These are phyloP conservation scores for Ceratocystis ficicola DNA, from an alignment of 2,329 filamentous ascomycete genomes.

Conservation along the genomic window DNA sequence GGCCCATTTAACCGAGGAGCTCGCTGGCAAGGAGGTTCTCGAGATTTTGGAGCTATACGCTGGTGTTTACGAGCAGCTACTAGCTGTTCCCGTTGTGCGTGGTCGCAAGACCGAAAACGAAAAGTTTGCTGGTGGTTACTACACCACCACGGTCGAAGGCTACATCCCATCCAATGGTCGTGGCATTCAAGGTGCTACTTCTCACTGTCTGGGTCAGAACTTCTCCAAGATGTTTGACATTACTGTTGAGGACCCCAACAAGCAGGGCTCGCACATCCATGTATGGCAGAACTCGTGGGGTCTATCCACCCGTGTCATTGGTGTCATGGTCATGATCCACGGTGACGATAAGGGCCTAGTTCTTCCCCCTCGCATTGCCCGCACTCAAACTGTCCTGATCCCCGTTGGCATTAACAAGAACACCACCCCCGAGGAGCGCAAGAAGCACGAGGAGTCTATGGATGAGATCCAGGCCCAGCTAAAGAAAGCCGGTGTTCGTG, in stretches of 20 bases:
- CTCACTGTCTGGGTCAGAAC: constrained; percentile 90
- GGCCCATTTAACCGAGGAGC: constrained; percentile 73
- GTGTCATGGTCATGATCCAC: constrained; percentile 98
- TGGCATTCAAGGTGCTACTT: constrained; percentile 92
- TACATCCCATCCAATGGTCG: constrained; percentile 93
- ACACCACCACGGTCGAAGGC: constrained; percentile 92
- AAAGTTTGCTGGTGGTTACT: constrained; percentile 93
- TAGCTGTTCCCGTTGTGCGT: constrained; percentile 88
- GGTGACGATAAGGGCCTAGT: constrained; percentile 92
- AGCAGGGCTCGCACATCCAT: constrained; percentile 67
- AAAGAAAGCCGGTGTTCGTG: constrained; percentile 60
- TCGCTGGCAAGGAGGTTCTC: constrained; percentile 73
- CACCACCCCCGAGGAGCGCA: constrained; percentile 65
- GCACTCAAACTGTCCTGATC: constrained; percentile 74
- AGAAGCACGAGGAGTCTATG: constrained; percentile 63
- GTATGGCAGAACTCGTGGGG: constrained; percentile 99
- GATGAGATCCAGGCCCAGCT: constrained; percentile 58
- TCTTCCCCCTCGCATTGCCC: constrained; percentile 78
- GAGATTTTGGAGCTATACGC: constrained; percentile 92
- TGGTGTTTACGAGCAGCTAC: constrained; percentile 79
- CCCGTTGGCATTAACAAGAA: constrained; percentile 89
- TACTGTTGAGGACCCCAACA: constrained; percentile 79
- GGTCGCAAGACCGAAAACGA: constrained; percentile 95
- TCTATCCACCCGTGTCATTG: constrained; percentile 89
- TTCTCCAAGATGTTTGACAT: constrained; percentile 99